Percentiles rank a stretch among this genome's conserved stretches.
Conservation (phyloP, 2,329 filamentous ascomycete genomes). For the Akanthomyces dipterigenus region DNA sequence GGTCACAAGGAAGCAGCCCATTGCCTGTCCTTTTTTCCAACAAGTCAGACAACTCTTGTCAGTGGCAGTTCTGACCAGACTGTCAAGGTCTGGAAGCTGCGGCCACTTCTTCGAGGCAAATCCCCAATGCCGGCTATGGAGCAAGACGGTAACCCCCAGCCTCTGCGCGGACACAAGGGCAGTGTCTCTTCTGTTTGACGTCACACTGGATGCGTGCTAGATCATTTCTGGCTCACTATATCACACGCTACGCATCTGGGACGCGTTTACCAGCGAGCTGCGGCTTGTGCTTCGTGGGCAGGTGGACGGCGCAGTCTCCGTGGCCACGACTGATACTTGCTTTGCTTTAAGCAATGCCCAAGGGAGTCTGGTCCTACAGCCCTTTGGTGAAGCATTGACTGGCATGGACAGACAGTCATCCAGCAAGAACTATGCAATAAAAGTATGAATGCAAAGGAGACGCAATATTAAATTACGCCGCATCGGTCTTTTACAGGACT, state of each 20-base stretch:
- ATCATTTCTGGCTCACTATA: constrained; percentile 97
- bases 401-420: too few species aligned
- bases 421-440: too few species aligned
- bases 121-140: too few species aligned
- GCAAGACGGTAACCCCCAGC: too few species aligned
- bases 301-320: constrained; percentile 97
- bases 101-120: too few species aligned
- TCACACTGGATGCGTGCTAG: constrained; percentile 91
- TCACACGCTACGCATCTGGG: constrained; percentile 96
- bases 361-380: constrained; percentile 83
- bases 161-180: constrained; percentile 94
- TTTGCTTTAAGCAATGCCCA: constrained; percentile 67
- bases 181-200: constrained; percentile 91
- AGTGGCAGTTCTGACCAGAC: constrained; percentile 94
- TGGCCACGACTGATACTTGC: constrained; percentile 77
- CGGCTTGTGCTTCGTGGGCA: constrained; percentile 98
- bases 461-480: too few species aligned
- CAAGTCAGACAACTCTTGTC: constrained; percentile 53
- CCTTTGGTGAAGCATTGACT: not conserved
- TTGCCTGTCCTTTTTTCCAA: constrained; percentile 92
- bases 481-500: too few species aligned
- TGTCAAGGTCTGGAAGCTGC: constrained; percentile 98
- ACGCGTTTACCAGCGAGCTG: constrained; percentile 82
- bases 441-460: too few species aligned
- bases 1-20: too few species aligned